Evolutionary conservation across 2,329 filamentous ascomycete species (phyloP).

Genomic region (Escovopsis sp.): DNA sequence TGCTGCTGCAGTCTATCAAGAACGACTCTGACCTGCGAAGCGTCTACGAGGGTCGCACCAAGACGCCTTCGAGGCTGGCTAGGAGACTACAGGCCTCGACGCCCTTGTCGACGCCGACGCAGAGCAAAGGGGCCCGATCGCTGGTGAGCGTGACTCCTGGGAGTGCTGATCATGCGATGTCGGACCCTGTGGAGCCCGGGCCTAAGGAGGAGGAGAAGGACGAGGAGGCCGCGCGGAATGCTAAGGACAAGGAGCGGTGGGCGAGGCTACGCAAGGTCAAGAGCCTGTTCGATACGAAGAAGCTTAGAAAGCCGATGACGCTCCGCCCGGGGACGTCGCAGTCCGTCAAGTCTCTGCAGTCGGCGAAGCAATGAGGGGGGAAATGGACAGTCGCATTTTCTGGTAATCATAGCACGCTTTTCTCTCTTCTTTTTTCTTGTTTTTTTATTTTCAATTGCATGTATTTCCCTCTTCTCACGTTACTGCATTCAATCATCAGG

Average conservation of each 20-base stretch:
- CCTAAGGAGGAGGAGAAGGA: slow-evolving; percentile 11
- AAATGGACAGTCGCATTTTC: too few relatives aligned
- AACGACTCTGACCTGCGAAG: slow-evolving; percentile 41
- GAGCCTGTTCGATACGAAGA: slow-evolving; percentile 55
- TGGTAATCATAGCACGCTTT: background rate
- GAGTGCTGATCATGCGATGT: slow-evolving; percentile 17
- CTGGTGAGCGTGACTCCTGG: slow-evolving; percentile 1
- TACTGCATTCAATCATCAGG: too few relatives aligned
- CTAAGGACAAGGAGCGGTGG: slow-evolving; percentile 59
- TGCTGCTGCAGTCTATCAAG: slow-evolving; percentile 36
- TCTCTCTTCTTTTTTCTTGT: background rate
- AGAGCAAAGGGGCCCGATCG: slow-evolving; percentile 3
- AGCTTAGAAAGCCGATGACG: slow-evolving; percentile 24
- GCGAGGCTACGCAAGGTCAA: slow-evolving; percentile 55
- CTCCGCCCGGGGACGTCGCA: slow-evolving; percentile 27
- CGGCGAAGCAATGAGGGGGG: slow-evolving; percentile 1
- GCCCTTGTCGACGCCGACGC: slow-evolving; percentile 5
- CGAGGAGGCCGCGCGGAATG: slow-evolving; percentile 30
- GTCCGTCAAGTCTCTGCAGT: slow-evolving; percentile 9
- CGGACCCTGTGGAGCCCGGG: slow-evolving; percentile 45
- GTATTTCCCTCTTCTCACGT: too few relatives aligned
- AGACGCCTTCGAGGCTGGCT: slow-evolving; percentile 11
- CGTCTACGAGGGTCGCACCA: slow-evolving; percentile 17
- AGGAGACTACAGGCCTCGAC: slow-evolving; percentile 8
- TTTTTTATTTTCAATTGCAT: slow-evolving; percentile 2